Evolutionary conservation across 257 asterid genomes (phyloP).

Genomic region (Coffea eugenioides): DNA sequence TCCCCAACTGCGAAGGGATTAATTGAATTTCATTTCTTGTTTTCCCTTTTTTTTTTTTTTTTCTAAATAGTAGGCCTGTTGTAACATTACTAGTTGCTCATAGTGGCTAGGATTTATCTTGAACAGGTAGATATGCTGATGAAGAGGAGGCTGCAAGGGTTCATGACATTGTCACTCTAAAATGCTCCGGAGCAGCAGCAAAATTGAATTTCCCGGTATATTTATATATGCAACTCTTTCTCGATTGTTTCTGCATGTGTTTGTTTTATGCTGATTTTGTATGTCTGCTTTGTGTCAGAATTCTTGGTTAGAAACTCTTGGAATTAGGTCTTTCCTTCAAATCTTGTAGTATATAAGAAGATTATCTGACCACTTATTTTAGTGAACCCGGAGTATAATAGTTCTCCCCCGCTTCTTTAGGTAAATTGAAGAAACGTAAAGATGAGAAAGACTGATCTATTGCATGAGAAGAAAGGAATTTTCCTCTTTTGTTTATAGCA

Average conservation of each 20-base stretch:
- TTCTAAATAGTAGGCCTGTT: neutral
- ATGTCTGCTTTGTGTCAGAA: neutral
- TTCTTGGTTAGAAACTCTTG: too few relatives aligned
- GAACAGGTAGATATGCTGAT: neutral
- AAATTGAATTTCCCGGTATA: neutral
- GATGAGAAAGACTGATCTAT: too few relatives aligned
- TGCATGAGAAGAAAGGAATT: neutral
- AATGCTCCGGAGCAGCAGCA: neutral
- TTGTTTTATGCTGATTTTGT: neutral
- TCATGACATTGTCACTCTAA: neutral
- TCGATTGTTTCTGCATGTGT: neutral
- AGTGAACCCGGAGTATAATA: too few relatives aligned
- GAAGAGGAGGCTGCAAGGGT: constrained; percentile 12
- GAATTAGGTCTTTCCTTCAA: too few relatives aligned
- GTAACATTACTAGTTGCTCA: neutral
- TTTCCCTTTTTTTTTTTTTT: too few relatives aligned
- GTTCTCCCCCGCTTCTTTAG: too few relatives aligned
- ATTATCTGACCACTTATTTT: too few relatives aligned
- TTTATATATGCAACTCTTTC: neutral
- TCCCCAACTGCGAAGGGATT: neutral
- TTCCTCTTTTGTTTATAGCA: neutral
- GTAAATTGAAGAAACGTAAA: too few relatives aligned
- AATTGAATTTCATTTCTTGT: neutral
- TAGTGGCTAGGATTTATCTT: neutral
- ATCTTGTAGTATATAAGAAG: too few relatives aligned